Evolutionary conservation across 1,139 yeast genomes (phyloP).

Genomic region (Zygoascus hellenicus): DNA sequence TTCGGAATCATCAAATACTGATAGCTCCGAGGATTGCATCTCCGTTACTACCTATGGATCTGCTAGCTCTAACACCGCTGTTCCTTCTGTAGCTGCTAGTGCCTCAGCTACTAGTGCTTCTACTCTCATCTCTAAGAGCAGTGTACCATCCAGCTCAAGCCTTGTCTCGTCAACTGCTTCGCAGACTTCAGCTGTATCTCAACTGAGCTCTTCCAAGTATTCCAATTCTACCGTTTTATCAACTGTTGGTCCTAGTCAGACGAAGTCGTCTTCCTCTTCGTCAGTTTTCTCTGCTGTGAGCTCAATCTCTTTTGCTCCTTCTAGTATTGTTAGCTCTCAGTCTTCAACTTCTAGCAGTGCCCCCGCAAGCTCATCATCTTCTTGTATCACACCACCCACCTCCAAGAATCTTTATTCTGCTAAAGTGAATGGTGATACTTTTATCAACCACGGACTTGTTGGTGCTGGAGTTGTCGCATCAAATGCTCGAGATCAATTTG

Average conservation of each 20-base stretch:
- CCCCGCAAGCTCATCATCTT: neutral
- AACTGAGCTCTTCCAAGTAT: neutral
- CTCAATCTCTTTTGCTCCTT: neutral
- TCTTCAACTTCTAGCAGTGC: neutral
- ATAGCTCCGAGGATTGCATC: neutral
- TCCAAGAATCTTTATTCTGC: neutral
- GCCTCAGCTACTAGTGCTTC: neutral
- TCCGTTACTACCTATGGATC: neutral
- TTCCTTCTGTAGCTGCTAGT: neutral
- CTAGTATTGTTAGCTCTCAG: neutral
- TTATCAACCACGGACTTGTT: constrained; percentile 17
- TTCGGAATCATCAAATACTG: neutral
- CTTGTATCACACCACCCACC: constrained; percentile 3
- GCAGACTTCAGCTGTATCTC: neutral
- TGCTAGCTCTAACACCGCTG: neutral
- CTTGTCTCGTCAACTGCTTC: neutral
- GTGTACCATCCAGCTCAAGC: neutral
- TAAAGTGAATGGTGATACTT: constrained; percentile 9
- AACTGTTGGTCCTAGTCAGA: neutral
- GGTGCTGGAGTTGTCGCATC: constrained; percentile 19
- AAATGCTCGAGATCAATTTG: constrained; percentile 14
- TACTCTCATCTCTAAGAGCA: neutral
- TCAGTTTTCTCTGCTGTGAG: neutral
- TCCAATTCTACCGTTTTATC: neutral
- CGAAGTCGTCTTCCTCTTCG: neutral